Conservation (phyloP, 2,329 filamentous ascomycete species). For the Lasiodiplodia sp. region DNA sequence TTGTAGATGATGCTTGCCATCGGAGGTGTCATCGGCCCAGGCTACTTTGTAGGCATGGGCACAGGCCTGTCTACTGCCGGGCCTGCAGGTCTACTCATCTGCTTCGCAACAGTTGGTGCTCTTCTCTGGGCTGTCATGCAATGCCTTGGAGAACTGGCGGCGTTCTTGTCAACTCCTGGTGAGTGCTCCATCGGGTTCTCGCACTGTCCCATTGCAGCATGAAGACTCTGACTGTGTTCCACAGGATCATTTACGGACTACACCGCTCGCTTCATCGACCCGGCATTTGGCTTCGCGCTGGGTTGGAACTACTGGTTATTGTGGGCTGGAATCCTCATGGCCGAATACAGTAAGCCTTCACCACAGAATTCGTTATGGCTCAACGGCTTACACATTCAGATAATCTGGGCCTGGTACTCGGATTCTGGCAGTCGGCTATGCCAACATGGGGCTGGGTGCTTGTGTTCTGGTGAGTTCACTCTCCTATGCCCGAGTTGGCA, state of each 20-base stretch:
- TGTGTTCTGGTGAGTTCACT: not conserved
- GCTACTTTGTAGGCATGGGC: not conserved
- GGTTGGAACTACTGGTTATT: conserved; percentile 93
- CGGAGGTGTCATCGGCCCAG: not conserved
- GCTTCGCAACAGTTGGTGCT: not conserved
- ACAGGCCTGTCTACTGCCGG: not conserved
- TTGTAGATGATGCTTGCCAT: not conserved
- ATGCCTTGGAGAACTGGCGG: no score
- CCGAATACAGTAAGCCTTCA: conserved; percentile 82
- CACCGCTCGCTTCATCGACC: conserved; percentile 89
- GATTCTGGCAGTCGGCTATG: not conserved
- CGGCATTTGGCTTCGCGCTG: conserved; percentile 94
- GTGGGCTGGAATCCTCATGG: conserved; percentile 84
- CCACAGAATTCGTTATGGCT: conserved; percentile 64
- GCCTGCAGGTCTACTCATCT: not conserved
- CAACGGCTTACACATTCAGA: not conserved
- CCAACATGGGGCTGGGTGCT: conserved; percentile 69
- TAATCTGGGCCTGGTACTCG: not conserved
- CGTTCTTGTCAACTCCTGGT: no score
- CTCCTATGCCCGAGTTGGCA: not conserved
- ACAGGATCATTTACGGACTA: conserved; percentile 86
- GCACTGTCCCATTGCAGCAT: no score
- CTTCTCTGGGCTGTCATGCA: no score
- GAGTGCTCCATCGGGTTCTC: no score
- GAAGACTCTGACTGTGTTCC: not conserved